Base-by-base conservation (phyloP, 495 filamentous ascomycete species). In the Cercophora newfieldiana region DNA sequence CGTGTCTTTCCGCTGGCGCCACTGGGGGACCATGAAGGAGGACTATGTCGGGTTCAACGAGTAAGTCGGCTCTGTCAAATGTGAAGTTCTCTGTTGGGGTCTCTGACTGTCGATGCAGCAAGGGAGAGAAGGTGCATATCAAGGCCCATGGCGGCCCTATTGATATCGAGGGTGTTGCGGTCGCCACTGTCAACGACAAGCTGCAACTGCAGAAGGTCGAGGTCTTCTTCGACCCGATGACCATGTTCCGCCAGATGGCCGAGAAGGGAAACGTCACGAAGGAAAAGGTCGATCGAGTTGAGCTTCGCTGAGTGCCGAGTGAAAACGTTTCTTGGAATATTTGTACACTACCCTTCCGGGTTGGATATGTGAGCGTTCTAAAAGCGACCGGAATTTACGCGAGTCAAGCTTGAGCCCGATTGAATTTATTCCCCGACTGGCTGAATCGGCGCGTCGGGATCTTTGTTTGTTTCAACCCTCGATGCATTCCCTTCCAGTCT, bases 231-330 rank as follows among this genome's bases (percentile, higher is more conserved):
- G 88, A 89, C 65, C 86, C 88, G 0, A 74, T 87, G 69, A 80
- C 85, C 44, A 89, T 89, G 87, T 89, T 90, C 68, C 77, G 86
- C 21, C 87, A 88, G 77, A 88, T 89, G 68, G 82, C 66, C n/a
- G 66, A 25, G 5, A 21, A 63, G 60, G 60, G 60, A 8, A 63
- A 63, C 21, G 60, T 63, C 21, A 54, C 48, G 8, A 63, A 63
- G 60, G 49, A 31, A 29, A 33, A 33, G 44, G 47, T 44, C 2
- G 28, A 30, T 12, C 25, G 7, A 33, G 22, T 24, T 31, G 26
- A n/a, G 26, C 18, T 21, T 7, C 1, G 18, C 6, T 7, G 18
- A 31, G 16, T n/a, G 8, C 18, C 1, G 26, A n/a, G 7, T 7
- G 5, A 22, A 7, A 51, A 51, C 5, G 5, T n/a, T n/a, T 51